Evolutionary conservation across 2,329 filamentous ascomycete genomes (phyloP).

Genomic region (Helotiales sp.): DNA sequence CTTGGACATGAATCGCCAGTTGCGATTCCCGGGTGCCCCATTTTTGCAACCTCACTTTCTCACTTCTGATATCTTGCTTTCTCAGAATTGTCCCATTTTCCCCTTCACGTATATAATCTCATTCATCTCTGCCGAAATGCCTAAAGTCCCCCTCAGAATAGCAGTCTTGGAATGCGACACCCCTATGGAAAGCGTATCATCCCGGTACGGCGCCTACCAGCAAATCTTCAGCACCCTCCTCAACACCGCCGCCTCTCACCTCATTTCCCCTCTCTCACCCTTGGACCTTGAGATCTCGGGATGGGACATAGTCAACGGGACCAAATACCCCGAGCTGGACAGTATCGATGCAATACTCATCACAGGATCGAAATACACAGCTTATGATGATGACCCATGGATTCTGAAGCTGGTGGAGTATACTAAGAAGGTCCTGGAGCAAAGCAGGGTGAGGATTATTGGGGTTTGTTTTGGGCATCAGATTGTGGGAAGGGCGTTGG

Average conservation of each 20-base stretch:
- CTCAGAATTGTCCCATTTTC: too few relatives aligned
- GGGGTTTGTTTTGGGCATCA: slow-evolving; percentile 89
- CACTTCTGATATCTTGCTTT: not conserved
- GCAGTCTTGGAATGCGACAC: slow-evolving; percentile 88
- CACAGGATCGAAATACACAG: slow-evolving; percentile 72
- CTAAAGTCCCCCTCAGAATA: slow-evolving; percentile 43
- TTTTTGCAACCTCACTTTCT: not conserved
- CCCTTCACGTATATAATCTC: not conserved
- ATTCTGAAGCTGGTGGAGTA: slow-evolving; percentile 74
- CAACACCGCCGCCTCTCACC: slow-evolving; percentile 26
- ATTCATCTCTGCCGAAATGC: slow-evolving; percentile 20
- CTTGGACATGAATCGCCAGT: too few relatives aligned
- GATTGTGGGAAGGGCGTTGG: slow-evolving; percentile 74
- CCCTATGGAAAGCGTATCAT: slow-evolving; percentile 63
- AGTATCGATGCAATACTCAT: slow-evolving; percentile 81
- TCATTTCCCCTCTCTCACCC: slow-evolving; percentile 47
- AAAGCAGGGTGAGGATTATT: slow-evolving; percentile 66
- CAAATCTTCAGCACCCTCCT: slow-evolving; percentile 16
- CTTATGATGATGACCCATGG: slow-evolving; percentile 75
- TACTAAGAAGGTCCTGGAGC: slow-evolving; percentile 56
- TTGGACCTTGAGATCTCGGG: slow-evolving; percentile 43
- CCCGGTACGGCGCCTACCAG: slow-evolving; percentile 71
- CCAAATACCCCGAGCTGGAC: slow-evolving; percentile 71
- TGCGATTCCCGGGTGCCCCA: not conserved
- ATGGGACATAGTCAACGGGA: slow-evolving; percentile 69